These are phyloP conservation scores for Chenopodium formosanum DNA, from an alignment of 148 eudicot species.

Conservation along the genomic window DNA sequence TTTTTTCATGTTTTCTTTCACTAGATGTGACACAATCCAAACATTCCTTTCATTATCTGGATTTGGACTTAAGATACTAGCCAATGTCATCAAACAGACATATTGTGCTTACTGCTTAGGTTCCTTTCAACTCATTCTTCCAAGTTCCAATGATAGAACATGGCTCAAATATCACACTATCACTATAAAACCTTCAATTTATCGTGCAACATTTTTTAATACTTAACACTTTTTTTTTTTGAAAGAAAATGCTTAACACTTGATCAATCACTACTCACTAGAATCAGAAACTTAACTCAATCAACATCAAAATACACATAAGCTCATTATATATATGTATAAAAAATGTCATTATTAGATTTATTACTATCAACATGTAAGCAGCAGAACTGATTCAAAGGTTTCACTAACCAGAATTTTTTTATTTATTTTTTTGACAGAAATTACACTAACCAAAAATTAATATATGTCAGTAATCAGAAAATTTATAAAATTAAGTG, in stretches of 20 bases:
- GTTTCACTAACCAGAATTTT: not conserved
- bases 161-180: not conserved
- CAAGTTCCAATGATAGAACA: not conserved
- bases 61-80: too few species aligned
- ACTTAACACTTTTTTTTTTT: not conserved
- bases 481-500: not conserved
- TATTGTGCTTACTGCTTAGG: not conserved
- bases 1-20: too few species aligned
- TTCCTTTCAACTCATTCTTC: not conserved
- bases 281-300: conserved; percentile 7
- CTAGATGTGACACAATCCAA: too few species aligned
- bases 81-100: not conserved
- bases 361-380: not conserved
- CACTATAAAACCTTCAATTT: not conserved
- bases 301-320: not conserved
- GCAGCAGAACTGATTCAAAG: not conserved
- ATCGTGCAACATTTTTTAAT: not conserved
- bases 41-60: not conserved
- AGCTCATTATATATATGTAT: not conserved
- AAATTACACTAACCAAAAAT: not conserved
- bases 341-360: not conserved
- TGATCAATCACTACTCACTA: not conserved
- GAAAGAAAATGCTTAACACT: not conserved
- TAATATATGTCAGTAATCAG: not conserved
- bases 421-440: too few species aligned